Evolutionary conservation across 768 basidiomycete species (phyloP), one percentile per base, ranked within the genome.

Genomic region (Lentinula sp.): DNA sequence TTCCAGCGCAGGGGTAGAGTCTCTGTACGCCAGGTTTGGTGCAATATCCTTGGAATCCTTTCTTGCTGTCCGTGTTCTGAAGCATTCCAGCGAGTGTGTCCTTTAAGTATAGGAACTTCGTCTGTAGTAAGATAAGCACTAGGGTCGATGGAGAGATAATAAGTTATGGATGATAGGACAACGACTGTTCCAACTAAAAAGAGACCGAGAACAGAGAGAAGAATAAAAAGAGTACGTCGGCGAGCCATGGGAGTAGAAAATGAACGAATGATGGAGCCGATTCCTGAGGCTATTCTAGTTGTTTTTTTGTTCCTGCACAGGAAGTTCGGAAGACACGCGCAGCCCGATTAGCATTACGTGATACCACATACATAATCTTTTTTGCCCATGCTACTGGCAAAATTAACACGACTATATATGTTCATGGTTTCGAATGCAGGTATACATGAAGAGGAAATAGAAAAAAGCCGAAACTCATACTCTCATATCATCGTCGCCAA

Each of bases 21-120:
- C 59, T 95, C 89, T 9, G 89, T 86, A 79, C 95, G 97, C 97
- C 97, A 99, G 23, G 97, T 98, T 82, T 98, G 96, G 74, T 99
- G 97, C 52, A 99, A 83, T 61, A 99, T 91, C 55, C 93, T 84
- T 3, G 95, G 97, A 40, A 98, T 86, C 65, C 81, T 84, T 69
- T 97, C 91, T 42, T 84, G 76, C 63, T 80, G 77, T 61, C 78
- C 81, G 65, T 85, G 81, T 28, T 83, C 77, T 4, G 86, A 71
- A 28, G 86, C 82, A 69, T 89, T 88, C 81, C 82, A 85, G 51
- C 84, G 82, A 48, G 81, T 79, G 28, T 76, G 73, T 65, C 80
- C 79, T 71, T 79, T 75, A 60, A 80, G 76, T 46, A 80, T 66
- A 64, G 85, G 84, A 9, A 96, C 83, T 69, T 95, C 91, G 11